Conservation (phyloP, 1,284 basidiomycete species). For the Malassezia cuniculi region DNA sequence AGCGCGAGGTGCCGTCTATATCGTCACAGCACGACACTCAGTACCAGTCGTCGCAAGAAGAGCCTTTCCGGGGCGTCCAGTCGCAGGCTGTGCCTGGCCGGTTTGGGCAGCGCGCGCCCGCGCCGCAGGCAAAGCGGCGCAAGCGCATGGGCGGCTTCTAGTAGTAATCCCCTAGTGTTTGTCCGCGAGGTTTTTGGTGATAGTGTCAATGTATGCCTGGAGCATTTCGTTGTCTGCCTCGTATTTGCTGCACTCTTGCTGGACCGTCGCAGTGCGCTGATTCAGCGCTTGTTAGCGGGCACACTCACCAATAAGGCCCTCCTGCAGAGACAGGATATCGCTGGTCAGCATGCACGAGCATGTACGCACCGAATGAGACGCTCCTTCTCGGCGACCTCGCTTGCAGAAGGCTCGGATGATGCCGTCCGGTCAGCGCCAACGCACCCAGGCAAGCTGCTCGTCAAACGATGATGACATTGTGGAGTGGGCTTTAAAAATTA, state of each 20-base stretch:
- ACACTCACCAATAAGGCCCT: slow-evolving; percentile 22
- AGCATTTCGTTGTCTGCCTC: slow-evolving; percentile 44
- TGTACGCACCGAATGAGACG: slow-evolving; percentile 30
- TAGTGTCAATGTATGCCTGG: slow-evolving; percentile 42
- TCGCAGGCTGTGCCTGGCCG: slow-evolving; percentile 9
- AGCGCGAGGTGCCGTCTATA: no score
- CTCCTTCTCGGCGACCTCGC: slow-evolving; percentile 43
- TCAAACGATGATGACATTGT: background rate
- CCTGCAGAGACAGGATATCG: slow-evolving; percentile 34
- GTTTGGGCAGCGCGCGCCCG: slow-evolving; percentile 4
- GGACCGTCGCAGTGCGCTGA: slow-evolving; percentile 25
- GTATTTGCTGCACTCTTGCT: slow-evolving; percentile 38
- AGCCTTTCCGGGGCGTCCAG: background rate
- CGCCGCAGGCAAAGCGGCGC: slow-evolving; percentile 2
- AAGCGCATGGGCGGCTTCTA: slow-evolving; percentile 14
- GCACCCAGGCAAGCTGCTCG: slow-evolving; percentile 10
- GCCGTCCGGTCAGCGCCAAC: slow-evolving; percentile 7
- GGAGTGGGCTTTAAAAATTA: no score
- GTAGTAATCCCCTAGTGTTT: slow-evolving; percentile 10
- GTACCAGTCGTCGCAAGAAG: no score
- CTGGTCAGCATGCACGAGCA: slow-evolving; percentile 6
- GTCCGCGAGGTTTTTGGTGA: slow-evolving; percentile 43
- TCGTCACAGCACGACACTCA: no score
- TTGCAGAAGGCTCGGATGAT: slow-evolving; percentile 28
- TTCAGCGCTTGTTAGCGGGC: slow-evolving; percentile 21